Percentiles rank a stretch among this genome's conserved stretches.
Conservation (phyloP, 495 filamentous ascomycete genomes). For the Clavariopsis aquatica region DNA sequence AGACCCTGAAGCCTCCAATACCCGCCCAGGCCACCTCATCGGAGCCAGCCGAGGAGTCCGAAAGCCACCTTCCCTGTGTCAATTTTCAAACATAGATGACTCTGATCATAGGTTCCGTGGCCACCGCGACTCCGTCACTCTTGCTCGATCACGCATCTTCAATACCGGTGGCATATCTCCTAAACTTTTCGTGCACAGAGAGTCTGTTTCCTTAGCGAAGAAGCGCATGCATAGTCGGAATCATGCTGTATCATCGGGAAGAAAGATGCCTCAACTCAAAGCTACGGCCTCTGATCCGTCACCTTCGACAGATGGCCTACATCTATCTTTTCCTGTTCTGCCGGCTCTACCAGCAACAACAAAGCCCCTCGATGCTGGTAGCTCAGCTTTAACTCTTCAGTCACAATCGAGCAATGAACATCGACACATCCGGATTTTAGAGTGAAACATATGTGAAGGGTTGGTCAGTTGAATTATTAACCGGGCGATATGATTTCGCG, state of each 20-base stretch:
- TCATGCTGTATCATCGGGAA: conserved; percentile 19
- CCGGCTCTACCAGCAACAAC: background rate
- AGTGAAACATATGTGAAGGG: background rate
- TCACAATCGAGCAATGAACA: background rate
- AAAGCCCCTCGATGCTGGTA: background rate
- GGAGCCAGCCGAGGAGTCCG: background rate
- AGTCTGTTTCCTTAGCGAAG: conserved; percentile 32
- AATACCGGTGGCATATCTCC: conserved; percentile 21
- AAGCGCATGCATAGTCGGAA: conserved; percentile 32
- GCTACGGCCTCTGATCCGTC: background rate
- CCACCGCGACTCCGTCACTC: conserved; percentile 33
- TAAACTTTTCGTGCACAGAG: conserved; percentile 29
- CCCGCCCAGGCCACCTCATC: background rate
- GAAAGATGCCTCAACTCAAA: conserved; percentile 1
- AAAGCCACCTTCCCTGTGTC: conserved; percentile 6
- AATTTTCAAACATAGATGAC: conserved; percentile 29
- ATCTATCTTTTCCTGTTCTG: background rate
- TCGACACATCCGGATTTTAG: conserved; percentile 26
- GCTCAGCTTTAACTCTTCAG: conserved; percentile 7
- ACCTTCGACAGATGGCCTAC: background rate
- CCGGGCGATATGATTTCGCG: background rate
- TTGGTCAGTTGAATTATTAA: background rate
- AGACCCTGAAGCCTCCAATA: conserved; percentile 1
- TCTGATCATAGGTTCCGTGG: conserved; percentile 19
- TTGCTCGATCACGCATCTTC: conserved; percentile 26